Base-by-base conservation (phyloP, 225 moss, liverwort and hornwort genomes). In the Antitrichia curtipendula region DNA sequence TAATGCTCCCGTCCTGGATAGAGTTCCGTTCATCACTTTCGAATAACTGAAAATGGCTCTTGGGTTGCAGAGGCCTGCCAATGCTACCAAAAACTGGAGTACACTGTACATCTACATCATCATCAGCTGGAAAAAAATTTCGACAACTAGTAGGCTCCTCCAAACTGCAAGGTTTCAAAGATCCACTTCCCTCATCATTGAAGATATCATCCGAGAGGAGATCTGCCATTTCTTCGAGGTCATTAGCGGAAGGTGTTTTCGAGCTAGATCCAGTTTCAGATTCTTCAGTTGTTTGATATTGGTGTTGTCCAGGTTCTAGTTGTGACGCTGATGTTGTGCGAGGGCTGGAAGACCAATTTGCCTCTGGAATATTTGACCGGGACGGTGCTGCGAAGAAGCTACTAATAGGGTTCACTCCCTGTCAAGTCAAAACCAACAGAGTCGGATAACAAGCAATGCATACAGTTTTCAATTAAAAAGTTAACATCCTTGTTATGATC, bases 331-430 rank as follows among this genome's bases (percentile, higher is more conserved):
- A 88, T 73, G 86, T 62, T 79, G 84, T 47, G 90, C 61, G 54
- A 41, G 54, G 81, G 75, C 53, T 90, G 76, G 85, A 64, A 41
- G 85, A 76, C 23, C 53, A 72, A 43, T 65, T 85, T 63, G 81
- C 45, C 68, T 86, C 88, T 76, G 70, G 41, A 82, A 12, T 54
- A 74, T 70, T 81, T 70, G 86, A 80, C 82, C 64, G 91, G 31
- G 85, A 56, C 20, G 95, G 92, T 83, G 93, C 89, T 88, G 90
- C 79, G 75, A 97, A 95, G 88, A 92, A 97, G 81, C 92, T 95
- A 54, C 96, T 96, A 34, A 97, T 96, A 60, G 95, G 88, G 88
- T 89, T 90, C 62, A 94, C 91, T 86, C 95, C 95, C 97, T 97
- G 94, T 84, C 90, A 89, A 92, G 60, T 69, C 57, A 86, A 84